Evolutionary conservation across 805 yeast genomes (phyloP), one percentile per base, ranked within the genome.

Genomic region (Torulaspora maleeae): DNA sequence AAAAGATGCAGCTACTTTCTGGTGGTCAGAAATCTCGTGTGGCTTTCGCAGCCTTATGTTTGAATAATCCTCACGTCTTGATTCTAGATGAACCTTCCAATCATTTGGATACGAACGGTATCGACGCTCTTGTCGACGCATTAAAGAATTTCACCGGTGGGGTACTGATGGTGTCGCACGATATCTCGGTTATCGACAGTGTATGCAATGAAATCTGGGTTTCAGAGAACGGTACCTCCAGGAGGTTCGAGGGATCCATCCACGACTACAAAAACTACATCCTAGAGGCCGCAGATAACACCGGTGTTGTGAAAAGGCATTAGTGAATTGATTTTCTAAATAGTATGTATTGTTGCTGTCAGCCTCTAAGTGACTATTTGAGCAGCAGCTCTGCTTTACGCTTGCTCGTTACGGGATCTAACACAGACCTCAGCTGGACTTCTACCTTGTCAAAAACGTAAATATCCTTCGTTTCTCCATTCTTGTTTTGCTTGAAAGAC

Each of bases 11-110:
- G 58, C 72, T 85, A 45, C 71, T 93, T 48, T 91, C 98, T 8
- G 99, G 98, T 69, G 99, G 99, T 74, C 99, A 93, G 64, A 93
- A 93, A 67, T 89, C 97, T 22, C 80, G 99, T 70, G 99, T 93
- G 43, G 98, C 98, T 0, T 93, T 93, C 71, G 98, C 99, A 7
- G 91, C 96, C 12, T 74, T 93, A 53, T 88, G 97, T 70, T 74
- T 93, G 59, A 78, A 78, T 50, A 83, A 85, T 51, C 99, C 99
- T 15, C 99, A 93, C 65, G 80, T 93, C 36, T 74, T 93, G 59
- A 81, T 93, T 59, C 72, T 93, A 54, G 99, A 93, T 75, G 99
- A 93, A 76, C 99, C 99, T 68, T 86, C 96, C 5, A 93, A 93
- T 71, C 99, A 93, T 70, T 80, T 93, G 77, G 99, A 93, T 83